These are phyloP conservation scores for Herpetomonas tarakana DNA, from an alignment of 208 protist species.

Conservation along the genomic window DNA sequence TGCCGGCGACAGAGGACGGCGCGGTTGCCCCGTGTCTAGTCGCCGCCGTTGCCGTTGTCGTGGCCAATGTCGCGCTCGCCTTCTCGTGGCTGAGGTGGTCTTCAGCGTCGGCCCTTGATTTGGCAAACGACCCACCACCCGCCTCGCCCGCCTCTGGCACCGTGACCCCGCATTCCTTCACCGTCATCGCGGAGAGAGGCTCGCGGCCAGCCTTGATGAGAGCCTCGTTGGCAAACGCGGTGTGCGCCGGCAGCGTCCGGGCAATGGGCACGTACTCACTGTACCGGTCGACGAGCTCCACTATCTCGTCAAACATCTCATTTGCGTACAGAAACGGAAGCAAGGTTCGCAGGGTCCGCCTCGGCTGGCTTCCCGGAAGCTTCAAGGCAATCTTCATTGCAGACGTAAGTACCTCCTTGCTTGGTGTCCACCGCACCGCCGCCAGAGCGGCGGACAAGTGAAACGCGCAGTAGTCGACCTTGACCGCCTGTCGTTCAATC, in stretches of 20 bases:
- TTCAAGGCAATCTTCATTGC: slow-evolving; percentile 39
- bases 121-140: not conserved
- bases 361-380: slow-evolving; percentile 16
- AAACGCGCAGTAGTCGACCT: slow-evolving; percentile 43
- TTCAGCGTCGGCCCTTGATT: not conserved
- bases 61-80: not conserved
- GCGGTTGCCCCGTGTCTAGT: not conserved
- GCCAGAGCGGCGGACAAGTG: slow-evolving; percentile 46
- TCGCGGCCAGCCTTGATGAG: slow-evolving; percentile 38
- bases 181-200: slow-evolving; percentile 38
- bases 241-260: slow-evolving; percentile 35
- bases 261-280: slow-evolving; percentile 27
- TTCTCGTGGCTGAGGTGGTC: not conserved
- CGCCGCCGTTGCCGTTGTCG: not conserved
- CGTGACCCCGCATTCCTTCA: slow-evolving; percentile 32
- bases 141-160: not conserved
- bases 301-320: slow-evolving; percentile 61
- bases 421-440: slow-evolving; percentile 25
- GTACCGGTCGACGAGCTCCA: slow-evolving; percentile 54
- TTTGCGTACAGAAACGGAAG: slow-evolving; percentile 63
- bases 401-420: slow-evolving; percentile 28
- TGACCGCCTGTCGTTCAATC: slow-evolving; percentile 53
- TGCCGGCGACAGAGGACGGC: not conserved
- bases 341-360: slow-evolving; percentile 40
- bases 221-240: slow-evolving; percentile 80